Base-by-base conservation (phyloP, 2,329 filamentous ascomycete genomes). In the Ceratocystis eucalypticola region DNA sequence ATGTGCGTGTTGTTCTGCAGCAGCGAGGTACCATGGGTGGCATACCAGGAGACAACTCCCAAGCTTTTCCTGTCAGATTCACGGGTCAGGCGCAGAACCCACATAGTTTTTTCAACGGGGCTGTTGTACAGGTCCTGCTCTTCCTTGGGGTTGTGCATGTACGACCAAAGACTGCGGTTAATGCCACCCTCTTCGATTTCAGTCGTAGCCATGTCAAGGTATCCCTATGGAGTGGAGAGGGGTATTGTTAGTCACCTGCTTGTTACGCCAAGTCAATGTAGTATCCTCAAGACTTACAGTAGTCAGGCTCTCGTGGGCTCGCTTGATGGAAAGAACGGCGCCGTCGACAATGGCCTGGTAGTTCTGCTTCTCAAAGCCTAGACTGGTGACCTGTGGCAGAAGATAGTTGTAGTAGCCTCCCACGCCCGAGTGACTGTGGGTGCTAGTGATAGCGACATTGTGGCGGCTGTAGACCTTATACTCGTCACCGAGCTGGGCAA, bases 371-470 rank as follows among this genome's bases (percentile, higher is more conserved):
- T 91, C 83, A 71, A 96, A 96, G 0, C 92, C 92, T 68, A 87
- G 82, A 73, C 87, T 93, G 0, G 91, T 93, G 71, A 96, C 87
- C 72, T 96, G 91, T 8, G 91, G 92, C 15, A 96, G 79, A 8
- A 96, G 81, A 72, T 96, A 96, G 74, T 96, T 96, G 73, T 94
- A 80, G 91, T 91, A 96, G 17, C 88, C 92, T 3, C 89, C 92
- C 0, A 92, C 91, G 0, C 91, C 91, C 20, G 90, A 88, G 76
- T 96, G 92, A 1, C 89, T 93, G 74, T 96, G 92, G 0, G 92
- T 96, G 44, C 91, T 92, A 1, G 89, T 94, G 20, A 96, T 82
- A n/a, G 92, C 92, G 20, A 96, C 77, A 71, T 95, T 96, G 70
- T 87, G 81, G 71, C 88, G 84, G 61, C 82, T 84, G 74, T 96